phyloP scores from a whole-genome alignment of 2,329 filamentous ascomycete genomes.

The Endothia cerciana region DNA sequence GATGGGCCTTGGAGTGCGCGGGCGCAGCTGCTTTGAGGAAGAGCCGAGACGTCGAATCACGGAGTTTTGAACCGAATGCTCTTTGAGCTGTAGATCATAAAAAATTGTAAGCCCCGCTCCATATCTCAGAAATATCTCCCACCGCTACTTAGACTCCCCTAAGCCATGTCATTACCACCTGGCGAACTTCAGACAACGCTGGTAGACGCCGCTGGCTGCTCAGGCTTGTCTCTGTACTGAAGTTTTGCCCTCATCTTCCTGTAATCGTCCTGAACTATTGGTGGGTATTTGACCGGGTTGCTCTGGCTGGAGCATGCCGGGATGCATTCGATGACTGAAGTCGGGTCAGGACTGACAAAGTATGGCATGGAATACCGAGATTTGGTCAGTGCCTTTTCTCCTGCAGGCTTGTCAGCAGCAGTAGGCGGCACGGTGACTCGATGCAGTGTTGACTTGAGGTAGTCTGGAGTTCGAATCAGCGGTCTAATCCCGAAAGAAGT shows the following conservation, averaged over 20 bases:
- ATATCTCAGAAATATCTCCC: neutral
- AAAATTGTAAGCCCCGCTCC: neutral
- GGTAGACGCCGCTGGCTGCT: neutral
- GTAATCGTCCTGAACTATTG: conserved; percentile 33
- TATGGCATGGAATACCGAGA: conserved; percentile 62
- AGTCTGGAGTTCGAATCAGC: conserved; percentile 16
- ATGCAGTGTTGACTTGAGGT: conserved; percentile 30
- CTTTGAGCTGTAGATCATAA: no score
- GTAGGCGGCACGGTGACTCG: conserved; percentile 24
- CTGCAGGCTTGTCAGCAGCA: conserved; percentile 42
- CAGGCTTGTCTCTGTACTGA: conserved; percentile 25
- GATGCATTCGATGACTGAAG: conserved; percentile 55
- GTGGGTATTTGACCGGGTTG: conserved; percentile 52
- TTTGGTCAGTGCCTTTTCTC: conserved; percentile 18
- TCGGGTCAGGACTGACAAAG: conserved; percentile 55
- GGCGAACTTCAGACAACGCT: neutral
- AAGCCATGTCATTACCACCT: neutral
- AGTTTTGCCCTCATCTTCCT: conserved; percentile 27
- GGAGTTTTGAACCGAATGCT: neutral
- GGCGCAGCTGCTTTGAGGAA: neutral
- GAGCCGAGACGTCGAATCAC: no score
- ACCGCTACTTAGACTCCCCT: no score
- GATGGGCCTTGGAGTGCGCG: conserved; percentile 25
- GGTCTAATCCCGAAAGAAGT: no score
- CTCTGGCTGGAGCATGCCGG: conserved; percentile 46